Base-by-base conservation (phyloP, 805 yeast genomes). In the Brettanomyces bruxellensis region DNA sequence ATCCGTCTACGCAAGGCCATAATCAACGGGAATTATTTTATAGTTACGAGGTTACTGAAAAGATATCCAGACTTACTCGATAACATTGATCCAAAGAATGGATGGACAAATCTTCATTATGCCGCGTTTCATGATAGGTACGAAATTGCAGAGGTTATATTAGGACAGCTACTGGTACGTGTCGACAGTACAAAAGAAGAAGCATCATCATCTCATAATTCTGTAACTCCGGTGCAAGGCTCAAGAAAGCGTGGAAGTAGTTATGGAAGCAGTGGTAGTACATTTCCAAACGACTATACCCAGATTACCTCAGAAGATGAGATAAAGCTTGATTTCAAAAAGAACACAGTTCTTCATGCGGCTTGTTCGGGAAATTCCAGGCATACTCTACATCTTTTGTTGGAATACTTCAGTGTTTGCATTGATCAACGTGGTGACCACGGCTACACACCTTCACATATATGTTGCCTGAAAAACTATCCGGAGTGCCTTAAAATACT, bases 21-120 rank as follows among this genome's bases (percentile, higher is more conserved):
- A 23, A 66, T 71, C 4, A 70, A 71, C 34, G 89, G 87, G 44
- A 80, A 82, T 49, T 66, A 76, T 22, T 69, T 77, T 34, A 79
- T 83, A 12, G 88, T 81, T 14, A 71, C 75, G 51, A 73, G 91
- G 25, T 66, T 87, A 5, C 62, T 87, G n/a, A 69, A 73, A 45
- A 70, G 88, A 36, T 82, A 72, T 52, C 93, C 95, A 0, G 81
- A 78, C 32, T 68, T 86, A 37, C 60, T 87, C 51, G 81, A 79
- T 49, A 83, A 86, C 57, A 69, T 79, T 24, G 85, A 88, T 57
- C 76, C 88, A 4, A 30, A 58, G 23, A 79, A 81, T 56, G 96
- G 96, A 2, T 87, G 95, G 95, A 72, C 85, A 13, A 81, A 84
- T 36, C 67, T 87, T 41, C 96, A 87, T 60, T 86, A 86, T 61